Percentiles rank a stretch among this genome's conserved stretches.
Conservation (phyloP, 192 early-diverging fungal species). For the Coemansia sp. region DNA sequence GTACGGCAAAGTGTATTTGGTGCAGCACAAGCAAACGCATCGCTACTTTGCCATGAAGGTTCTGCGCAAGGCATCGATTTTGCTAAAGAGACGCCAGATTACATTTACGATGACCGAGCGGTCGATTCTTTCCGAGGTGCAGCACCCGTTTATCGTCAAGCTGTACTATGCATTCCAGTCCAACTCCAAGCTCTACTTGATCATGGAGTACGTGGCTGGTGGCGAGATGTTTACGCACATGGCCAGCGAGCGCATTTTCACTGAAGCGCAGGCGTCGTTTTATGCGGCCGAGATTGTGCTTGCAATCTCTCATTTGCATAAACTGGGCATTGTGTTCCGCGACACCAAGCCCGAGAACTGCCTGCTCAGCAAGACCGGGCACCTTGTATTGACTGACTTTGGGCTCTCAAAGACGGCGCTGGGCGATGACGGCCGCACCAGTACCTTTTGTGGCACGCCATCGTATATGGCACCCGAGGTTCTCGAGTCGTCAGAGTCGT, state of each 20-base stretch:
- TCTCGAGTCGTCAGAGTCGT: conserved; percentile 55
- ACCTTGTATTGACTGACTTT: conserved; percentile 91
- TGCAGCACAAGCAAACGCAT: conserved; percentile 63
- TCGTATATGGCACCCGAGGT: conserved; percentile 87
- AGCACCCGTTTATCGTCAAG: conserved; percentile 91
- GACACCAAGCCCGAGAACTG: conserved; percentile 78
- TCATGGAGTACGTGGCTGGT: conserved; percentile 87
- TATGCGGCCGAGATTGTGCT: conserved; percentile 86
- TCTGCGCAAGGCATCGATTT: conserved; percentile 82
- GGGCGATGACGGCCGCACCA: conserved; percentile 57
- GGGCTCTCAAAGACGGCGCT: conserved; percentile 78
- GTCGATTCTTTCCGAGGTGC: conserved; percentile 78
- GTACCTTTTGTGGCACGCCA: conserved; percentile 86
- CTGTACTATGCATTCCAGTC: conserved; percentile 93
- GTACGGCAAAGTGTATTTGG: conserved; percentile 85
- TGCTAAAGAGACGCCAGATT: conserved; percentile 77
- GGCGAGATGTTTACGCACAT: conserved; percentile 94
- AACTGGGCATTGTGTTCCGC: conserved; percentile 85
- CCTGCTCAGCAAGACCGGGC: conserved; percentile 71
- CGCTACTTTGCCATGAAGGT: conserved; percentile 90
- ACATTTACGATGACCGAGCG: conserved; percentile 86
- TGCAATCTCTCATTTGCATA: conserved; percentile 85
- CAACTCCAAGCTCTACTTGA: conserved; percentile 78
- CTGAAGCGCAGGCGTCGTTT: conserved; percentile 83
- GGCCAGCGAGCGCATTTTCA: conserved; percentile 58